phyloP scores from a whole-genome alignment of 2,329 filamentous ascomycete genomes.

The Emmonsia crescens region DNA sequence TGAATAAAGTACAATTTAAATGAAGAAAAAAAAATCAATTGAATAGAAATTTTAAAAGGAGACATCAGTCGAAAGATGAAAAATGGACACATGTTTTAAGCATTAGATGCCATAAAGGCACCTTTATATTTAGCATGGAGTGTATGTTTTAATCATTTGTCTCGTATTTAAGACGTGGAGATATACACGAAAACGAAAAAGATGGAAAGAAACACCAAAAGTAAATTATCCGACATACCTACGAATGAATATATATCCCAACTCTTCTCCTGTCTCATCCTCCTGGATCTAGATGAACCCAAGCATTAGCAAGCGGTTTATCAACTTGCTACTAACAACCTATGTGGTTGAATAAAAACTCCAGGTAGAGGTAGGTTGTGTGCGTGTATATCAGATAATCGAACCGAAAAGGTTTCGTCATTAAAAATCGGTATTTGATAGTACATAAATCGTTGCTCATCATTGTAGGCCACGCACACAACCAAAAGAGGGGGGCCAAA shows the following conservation, averaged over 20 bases:
- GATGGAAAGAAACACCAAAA: constrained; percentile 12
- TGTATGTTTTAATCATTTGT: constrained; percentile 26
- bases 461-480: constrained; percentile 17
- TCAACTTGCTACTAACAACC: background rate
- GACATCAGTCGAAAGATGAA: constrained; percentile 55
- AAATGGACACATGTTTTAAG: constrained; percentile 49
- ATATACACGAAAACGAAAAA: constrained; percentile 5
- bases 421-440: constrained; percentile 40
- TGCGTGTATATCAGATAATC: background rate
- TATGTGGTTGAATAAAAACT: background rate
- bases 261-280: background rate
- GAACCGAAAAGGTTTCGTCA: constrained; percentile 39
- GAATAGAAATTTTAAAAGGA: constrained; percentile 2
- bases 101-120: constrained; percentile 35
- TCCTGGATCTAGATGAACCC: background rate
- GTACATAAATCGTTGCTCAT: constrained; percentile 36
- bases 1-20: background rate
- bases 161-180: background rate
- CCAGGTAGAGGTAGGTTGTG: background rate
- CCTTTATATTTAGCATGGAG: constrained; percentile 56
- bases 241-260: background rate
- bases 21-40: constrained; percentile 5
- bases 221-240: constrained; percentile 6
- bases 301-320: background rate
- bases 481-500: background rate